These are phyloP conservation scores for Collybiopsis luxurians DNA, from an alignment of 768 basidiomycete genomes.

Conservation along the genomic window DNA sequence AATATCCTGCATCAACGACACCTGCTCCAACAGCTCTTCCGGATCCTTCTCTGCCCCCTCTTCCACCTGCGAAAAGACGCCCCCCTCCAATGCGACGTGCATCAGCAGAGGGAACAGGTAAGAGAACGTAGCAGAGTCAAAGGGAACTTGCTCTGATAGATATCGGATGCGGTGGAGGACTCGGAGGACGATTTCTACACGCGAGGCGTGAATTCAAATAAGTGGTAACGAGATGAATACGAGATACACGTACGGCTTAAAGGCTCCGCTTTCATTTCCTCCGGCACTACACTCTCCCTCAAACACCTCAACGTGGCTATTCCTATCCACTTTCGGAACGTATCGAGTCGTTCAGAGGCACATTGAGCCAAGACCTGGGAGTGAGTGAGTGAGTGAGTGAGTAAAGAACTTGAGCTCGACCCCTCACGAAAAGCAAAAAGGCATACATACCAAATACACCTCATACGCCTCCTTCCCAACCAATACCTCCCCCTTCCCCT, in stretches of 20 bases:
- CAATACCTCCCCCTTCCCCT: slow-evolving; percentile 41
- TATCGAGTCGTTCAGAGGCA: slow-evolving; percentile 72
- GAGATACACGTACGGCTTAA: slow-evolving; percentile 56
- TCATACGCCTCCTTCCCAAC: slow-evolving; percentile 72
- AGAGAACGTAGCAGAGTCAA: slow-evolving; percentile 85
- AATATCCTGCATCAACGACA: slow-evolving; percentile 69
- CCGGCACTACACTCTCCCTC: slow-evolving; percentile 63
- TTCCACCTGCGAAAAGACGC: slow-evolving; percentile 52
- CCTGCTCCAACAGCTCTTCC: slow-evolving; percentile 76
- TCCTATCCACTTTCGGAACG: slow-evolving; percentile 69
- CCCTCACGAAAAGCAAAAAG: no score
- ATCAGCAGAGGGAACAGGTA: slow-evolving; percentile 76
- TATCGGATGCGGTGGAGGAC: slow-evolving; percentile 83
- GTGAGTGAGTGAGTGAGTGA: background rate
- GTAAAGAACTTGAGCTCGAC: background rate
- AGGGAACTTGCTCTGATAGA: slow-evolving; percentile 75
- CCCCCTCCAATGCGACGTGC: slow-evolving; percentile 66
- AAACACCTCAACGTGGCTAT: slow-evolving; percentile 80
- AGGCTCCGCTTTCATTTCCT: slow-evolving; percentile 69
- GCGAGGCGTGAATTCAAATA: no score
- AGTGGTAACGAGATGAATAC: no score
- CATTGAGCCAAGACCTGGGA: slow-evolving; percentile 64
- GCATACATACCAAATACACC: slow-evolving; percentile 68
- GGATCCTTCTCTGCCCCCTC: slow-evolving; percentile 22
- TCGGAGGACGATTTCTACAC: slow-evolving; percentile 71